Conservation (phyloP, 257 asterid genomes). For the Gentiana straminea region DNA sequence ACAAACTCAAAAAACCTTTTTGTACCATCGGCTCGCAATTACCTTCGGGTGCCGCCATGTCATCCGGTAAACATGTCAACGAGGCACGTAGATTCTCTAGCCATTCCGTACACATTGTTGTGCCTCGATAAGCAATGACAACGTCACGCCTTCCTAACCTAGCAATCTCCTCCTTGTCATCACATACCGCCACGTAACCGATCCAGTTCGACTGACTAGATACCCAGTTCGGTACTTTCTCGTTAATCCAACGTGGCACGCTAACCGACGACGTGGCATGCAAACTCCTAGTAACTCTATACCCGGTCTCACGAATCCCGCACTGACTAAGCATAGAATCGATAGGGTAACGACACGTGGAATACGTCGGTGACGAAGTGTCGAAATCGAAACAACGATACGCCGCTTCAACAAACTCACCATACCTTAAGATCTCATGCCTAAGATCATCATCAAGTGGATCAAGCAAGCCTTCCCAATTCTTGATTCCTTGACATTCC, state of each 20-base stretch:
- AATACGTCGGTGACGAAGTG: conserved; percentile 45
- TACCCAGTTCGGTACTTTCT: conserved; percentile 37
- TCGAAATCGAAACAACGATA: conserved; percentile 67
- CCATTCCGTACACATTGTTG: conserved; percentile 83
- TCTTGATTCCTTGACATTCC: conserved; percentile 81
- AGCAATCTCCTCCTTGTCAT: conserved; percentile 44
- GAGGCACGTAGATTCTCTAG: conserved; percentile 67
- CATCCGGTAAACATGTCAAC: conserved; percentile 36
- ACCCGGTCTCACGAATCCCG: conserved; percentile 30
- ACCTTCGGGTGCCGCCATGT: conserved; percentile 27
- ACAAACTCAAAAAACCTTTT: conserved; percentile 68
- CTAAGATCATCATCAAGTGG: conserved; percentile 74
- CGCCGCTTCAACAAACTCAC: conserved; percentile 73
- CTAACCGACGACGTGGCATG: conserved; percentile 73
- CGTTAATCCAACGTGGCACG: conserved; percentile 44
- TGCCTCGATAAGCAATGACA: conserved; percentile 80
- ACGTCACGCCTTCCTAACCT: conserved; percentile 77
- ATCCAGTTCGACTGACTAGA: conserved; percentile 67
- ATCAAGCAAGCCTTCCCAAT: conserved; percentile 89
- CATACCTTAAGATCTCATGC: conserved; percentile 63
- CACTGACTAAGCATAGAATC: conserved; percentile 27
- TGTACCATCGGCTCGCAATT: conserved; percentile 49
- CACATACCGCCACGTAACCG: conserved; percentile 85
- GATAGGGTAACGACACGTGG: conserved; percentile 28
- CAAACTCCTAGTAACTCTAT: conserved; percentile 37